Conservation (phyloP, 495 filamentous ascomycete genomes). For the Tuber calosporum region DNA sequence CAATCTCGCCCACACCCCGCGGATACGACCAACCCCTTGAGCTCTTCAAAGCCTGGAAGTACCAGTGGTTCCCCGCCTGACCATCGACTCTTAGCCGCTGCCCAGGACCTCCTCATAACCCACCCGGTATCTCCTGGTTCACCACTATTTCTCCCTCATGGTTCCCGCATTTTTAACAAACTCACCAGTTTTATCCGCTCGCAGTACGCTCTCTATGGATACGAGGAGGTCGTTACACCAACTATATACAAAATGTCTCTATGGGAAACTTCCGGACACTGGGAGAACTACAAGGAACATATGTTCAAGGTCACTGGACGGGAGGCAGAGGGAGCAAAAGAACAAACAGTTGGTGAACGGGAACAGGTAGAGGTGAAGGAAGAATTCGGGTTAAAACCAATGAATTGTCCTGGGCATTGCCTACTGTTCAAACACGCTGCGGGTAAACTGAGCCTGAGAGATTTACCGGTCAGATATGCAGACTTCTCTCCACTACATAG, state of each 20-base stretch:
- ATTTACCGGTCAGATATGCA: constrained; percentile 82
- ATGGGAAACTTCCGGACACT: constrained; percentile 84
- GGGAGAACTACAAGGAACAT: constrained; percentile 88
- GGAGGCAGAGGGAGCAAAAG: constrained; percentile 41
- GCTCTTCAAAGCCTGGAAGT: background rate
- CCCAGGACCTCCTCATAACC: constrained; percentile 70
- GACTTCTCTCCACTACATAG: constrained; percentile 83
- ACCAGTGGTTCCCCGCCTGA: constrained; percentile 40
- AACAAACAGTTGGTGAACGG: background rate
- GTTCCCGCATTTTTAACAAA: constrained; percentile 79
- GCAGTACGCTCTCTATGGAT: constrained; percentile 81
- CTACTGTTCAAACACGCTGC: constrained; percentile 64
- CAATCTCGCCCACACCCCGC: no score
- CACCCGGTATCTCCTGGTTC: constrained; percentile 78
- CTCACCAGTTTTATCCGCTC: constrained; percentile 75
- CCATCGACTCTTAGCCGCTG: constrained; percentile 63
- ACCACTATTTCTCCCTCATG: constrained; percentile 78
- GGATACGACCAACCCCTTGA: background rate
- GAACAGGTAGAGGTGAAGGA: constrained; percentile 50
- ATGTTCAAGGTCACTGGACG: constrained; percentile 82
- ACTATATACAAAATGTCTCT: constrained; percentile 88
- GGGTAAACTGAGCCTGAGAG: constrained; percentile 64
- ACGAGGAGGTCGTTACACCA: constrained; percentile 84
- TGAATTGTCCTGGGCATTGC: constrained; percentile 96
- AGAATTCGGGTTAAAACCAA: constrained; percentile 86